A percentile compares a stretch with the other conserved stretches of the same genome.
Evolutionary conservation across 164 flowering plant species (phyloP).

Genomic region (Annona cherimola): DNA sequence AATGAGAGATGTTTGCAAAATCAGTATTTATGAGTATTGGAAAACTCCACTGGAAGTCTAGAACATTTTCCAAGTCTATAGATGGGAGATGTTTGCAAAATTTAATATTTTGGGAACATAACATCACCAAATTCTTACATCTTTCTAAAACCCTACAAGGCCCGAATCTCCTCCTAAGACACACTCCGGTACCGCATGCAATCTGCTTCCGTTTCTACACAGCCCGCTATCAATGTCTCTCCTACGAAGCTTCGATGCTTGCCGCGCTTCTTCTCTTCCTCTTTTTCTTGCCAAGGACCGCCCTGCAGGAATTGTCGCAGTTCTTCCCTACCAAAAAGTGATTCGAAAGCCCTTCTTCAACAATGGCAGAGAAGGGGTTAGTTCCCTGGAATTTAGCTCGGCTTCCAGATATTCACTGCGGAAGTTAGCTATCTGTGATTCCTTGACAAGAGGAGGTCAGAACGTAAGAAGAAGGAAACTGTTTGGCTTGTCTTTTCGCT

Average conservation of each 20-base stretch:
- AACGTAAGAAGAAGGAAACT: neutral
- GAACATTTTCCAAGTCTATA: too few species aligned
- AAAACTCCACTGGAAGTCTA: too few species aligned
- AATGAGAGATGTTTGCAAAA: too few species aligned
- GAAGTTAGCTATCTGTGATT: neutral
- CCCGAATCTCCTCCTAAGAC: too few species aligned
- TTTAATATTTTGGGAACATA: too few species aligned
- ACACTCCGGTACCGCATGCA: too few species aligned
- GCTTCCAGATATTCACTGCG: neutral
- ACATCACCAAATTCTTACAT: too few species aligned
- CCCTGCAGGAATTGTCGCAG: neutral
- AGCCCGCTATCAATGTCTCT: too few species aligned
- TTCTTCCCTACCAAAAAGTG: neutral
- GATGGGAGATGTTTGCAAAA: too few species aligned
- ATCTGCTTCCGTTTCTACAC: too few species aligned
- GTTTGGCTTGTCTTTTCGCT: neutral
- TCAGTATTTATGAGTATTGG: too few species aligned
- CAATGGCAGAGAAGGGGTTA: neutral
- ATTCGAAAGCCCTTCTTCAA: neutral
- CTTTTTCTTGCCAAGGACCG: neutral
- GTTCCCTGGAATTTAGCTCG: neutral
- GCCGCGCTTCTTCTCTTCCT: neutral
- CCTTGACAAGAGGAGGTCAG: neutral
- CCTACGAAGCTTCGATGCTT: neutral
- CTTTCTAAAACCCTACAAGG: too few species aligned